Base-by-base conservation (phyloP, 1,284 basidiomycete species). In the Sphaerobolus stellatus region DNA sequence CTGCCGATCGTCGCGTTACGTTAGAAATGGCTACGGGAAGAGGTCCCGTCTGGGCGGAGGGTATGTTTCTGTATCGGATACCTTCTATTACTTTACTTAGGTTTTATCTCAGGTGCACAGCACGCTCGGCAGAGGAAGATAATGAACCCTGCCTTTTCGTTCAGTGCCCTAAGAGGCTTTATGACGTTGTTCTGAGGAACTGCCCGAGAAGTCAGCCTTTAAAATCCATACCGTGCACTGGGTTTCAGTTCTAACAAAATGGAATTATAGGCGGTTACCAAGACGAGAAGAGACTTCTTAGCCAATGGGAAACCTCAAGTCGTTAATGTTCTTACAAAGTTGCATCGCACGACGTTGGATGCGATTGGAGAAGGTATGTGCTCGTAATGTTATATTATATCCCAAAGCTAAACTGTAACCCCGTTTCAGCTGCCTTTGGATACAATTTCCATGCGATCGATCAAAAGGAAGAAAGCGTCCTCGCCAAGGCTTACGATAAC, bases 221-320 rank as follows among this genome's bases (percentile, higher is more conserved):
- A 3, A 4, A 22, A 25, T 53, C 59, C 54, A 41, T 58, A 59
- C 16, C 36, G n/a, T 72, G 68, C 4, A 71, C 69, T 58, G 31
- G 71, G 6, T 58, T 70, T 31, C 68, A 69, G 71, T 51, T 18
- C 49, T 5, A 24, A 14, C 18, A 16, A 18, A 24, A 41, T 31
- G 28, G 18, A 14, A 22, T 6, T 61, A 5, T 48, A 83, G 81
- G 68, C 82, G 58, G 68, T 69, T 9, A 50, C 61, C 16, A 74
- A 73, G 62, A 81, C 78, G 81, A 74, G 66, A 51, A 75, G 80
- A 29, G 61, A 69, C 4, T 64, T 79, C n/a, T n/a, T n/a, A n/a
- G n/a, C n/a, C n/a, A n/a, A 11, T 27, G 41, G 5, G 47, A 82
- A 81, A 68, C 82, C 58, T 68, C 3, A 61, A 69, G 4, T 67